Evolutionary conservation across 2,329 filamentous ascomycete genomes (phyloP).

Genomic region (Pseudogymnoascus sp.): DNA sequence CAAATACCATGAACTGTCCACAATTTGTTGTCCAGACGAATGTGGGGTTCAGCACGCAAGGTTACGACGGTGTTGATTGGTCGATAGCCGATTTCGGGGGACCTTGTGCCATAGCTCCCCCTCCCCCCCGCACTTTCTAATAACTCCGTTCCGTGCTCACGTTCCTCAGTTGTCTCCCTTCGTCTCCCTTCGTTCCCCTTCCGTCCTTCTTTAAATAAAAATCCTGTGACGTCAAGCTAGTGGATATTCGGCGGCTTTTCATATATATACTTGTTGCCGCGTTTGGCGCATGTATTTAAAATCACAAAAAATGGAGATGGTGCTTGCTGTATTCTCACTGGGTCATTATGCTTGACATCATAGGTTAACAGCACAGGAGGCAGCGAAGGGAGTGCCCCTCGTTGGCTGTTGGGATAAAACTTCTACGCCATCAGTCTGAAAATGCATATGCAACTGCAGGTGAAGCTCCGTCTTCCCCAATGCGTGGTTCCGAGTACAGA

Average conservation of each 20-base stretch:
- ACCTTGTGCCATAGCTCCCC: neutral
- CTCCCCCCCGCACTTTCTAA: neutral
- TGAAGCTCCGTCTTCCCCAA: neutral
- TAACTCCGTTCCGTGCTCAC: neutral
- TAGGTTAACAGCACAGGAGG: neutral
- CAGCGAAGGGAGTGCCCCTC: neutral
- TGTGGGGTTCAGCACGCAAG: constrained; percentile 4
- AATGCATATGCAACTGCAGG: neutral
- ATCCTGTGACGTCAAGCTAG: neutral
- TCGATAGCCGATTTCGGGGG: neutral
- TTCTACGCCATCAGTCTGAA: neutral
- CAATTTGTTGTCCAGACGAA: constrained; percentile 4
- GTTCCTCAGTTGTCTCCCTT: neutral
- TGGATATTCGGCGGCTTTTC: neutral
- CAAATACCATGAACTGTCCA: constrained; percentile 4
- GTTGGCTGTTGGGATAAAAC: neutral
- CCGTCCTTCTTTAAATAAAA: neutral
- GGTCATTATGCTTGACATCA: neutral
- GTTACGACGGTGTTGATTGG: neutral
- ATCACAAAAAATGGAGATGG: neutral
- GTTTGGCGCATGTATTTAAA: neutral
- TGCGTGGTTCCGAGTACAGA: neutral
- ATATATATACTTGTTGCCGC: neutral
- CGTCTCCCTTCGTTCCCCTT: neutral
- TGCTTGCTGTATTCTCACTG: neutral